Evolutionary conservation across 805 yeast genomes (phyloP), one percentile per base, ranked within the genome.

Genomic region (Brettanomyces anomalus): DNA sequence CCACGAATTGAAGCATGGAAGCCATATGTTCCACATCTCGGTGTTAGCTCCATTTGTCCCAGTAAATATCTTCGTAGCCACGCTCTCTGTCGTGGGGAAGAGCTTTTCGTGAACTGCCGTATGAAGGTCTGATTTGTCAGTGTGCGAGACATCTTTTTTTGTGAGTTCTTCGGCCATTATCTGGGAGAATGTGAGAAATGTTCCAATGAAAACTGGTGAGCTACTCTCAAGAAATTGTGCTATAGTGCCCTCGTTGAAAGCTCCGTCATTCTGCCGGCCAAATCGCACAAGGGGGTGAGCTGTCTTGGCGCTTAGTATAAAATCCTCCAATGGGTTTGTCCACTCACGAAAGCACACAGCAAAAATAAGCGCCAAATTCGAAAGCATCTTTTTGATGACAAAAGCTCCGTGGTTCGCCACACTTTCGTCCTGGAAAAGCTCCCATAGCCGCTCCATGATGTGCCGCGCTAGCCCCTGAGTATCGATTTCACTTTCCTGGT

Each of bases 341-440:
- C 79, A 75, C 3, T 45, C 40, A 1, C 52, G 44, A 35, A 60
- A 62, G 44, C 66, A 60, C 38, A 62, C 58, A 30, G 70, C 58
- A 56, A 66, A 81, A 3, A 76, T 53, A 30, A 75, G 54, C 3
- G 79, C 67, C 26, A 80, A 51, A 39, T 77, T 72, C 5, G 83
- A 71, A 41, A 82, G 57, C 41, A 83, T 56, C 52, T 84, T 84
- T 45, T 68, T 71, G 19, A 76, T 58, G n/a, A 81, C 74, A 50
- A 79, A 66, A 2, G 56, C 57, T 14, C 53, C 54, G 19, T 37
- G 39, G 15, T 42, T 46, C 10, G 53, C 11, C 4, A 54, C 26
- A n/a, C 7, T 8, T 5, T 33, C 36, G 18, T 43, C 41, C 21
- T 33, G 15, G 7, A 32, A 15, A 16, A 43, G 32, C 11, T 17